phyloP scores from a whole-genome alignment of 2,329 filamentous ascomycete genomes.

The Sarocladium brachiariae region DNA sequence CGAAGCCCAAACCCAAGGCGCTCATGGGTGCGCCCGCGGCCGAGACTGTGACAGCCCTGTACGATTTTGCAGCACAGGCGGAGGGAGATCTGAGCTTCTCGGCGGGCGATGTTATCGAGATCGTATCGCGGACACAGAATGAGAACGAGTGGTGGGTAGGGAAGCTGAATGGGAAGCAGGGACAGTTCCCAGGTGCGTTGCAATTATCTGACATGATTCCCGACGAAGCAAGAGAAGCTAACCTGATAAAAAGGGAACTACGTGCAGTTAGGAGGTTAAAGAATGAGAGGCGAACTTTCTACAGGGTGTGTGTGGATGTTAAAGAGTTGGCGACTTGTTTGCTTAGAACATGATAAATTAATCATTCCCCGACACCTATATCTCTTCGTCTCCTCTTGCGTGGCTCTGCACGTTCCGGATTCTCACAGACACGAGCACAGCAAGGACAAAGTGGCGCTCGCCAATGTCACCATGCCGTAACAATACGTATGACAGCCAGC shows the following conservation, averaged over 20 bases:
- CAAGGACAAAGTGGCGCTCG: too few relatives aligned
- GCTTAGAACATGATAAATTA: constrained; percentile 3
- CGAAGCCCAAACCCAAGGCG: constrained; percentile 70
- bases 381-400: too few relatives aligned
- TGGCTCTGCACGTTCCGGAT: too few relatives aligned
- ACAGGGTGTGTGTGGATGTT: constrained; percentile 4
- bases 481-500: too few relatives aligned
- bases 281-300: background rate
- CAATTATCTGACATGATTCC: constrained; percentile 21
- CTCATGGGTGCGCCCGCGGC: constrained; percentile 58
- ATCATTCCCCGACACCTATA: background rate
- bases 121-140: constrained; percentile 74
- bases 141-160: constrained; percentile 98
- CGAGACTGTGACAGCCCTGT: constrained; percentile 83
- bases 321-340: background rate
- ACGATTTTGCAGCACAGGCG: constrained; percentile 93
- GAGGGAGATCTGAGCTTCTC: constrained; percentile 89
- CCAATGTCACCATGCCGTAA: too few relatives aligned
- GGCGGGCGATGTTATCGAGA: constrained; percentile 84
- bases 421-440: too few relatives aligned
- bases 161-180: constrained; percentile 68
- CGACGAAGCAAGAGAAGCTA: constrained; percentile 18
- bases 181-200: constrained; percentile 82
- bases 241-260: constrained; percentile 38
- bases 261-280: constrained; percentile 33